Base-by-base conservation (phyloP, 495 filamentous ascomycete genomes). In the Cairneyella variabilis region DNA sequence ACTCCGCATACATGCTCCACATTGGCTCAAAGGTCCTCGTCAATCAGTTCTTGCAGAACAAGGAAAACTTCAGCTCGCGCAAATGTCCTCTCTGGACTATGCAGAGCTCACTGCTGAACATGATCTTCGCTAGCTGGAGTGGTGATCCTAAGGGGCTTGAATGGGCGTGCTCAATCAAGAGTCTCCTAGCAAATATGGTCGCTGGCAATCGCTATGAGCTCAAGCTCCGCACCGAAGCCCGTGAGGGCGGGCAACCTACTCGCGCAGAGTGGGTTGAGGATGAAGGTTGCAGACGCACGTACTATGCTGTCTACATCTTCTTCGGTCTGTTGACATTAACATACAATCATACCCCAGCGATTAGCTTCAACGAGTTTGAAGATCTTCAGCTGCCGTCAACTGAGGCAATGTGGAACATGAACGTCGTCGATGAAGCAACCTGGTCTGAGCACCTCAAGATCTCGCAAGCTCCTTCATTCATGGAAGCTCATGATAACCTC, bases 111-210 rank as follows among this genome's bases (percentile, higher is more conserved):
- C 75, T 98, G 45, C 75, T 98, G 41, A 98, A 98, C 76, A 97
- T 97, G 93, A 87, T 95, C 59, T 97, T 98, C 68, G 93, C 95
- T 32, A 97, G 92, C 76, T 98, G 93, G 93, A 97, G 95, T 66
- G 93, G 93, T 56, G 93, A 97, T 66, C 82, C 93, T 12, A 97
- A 97, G 71, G 95, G 95, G 20, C 78, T 98, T 6, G 93, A 98
- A 69, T 98, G 92, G 92, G 91, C 93, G 20, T 96, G 91, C 66
- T 97, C 93, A 1, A 97, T 97, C 69, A 97, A 97, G 80, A 92
- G 90, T 75, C 75, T 97, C 11, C 83, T 98, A 21, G 90, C 91
- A 59, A 97, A 97, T 74, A 97, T 98, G 92, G 93, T 98, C 53
- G 90, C 91, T 49, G 93, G 93, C 43, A 97, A 97, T 64, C 84